These are phyloP conservation scores for Naematelia aurantialba DNA, from an alignment of 768 basidiomycete species.

Conservation along the genomic window DNA sequence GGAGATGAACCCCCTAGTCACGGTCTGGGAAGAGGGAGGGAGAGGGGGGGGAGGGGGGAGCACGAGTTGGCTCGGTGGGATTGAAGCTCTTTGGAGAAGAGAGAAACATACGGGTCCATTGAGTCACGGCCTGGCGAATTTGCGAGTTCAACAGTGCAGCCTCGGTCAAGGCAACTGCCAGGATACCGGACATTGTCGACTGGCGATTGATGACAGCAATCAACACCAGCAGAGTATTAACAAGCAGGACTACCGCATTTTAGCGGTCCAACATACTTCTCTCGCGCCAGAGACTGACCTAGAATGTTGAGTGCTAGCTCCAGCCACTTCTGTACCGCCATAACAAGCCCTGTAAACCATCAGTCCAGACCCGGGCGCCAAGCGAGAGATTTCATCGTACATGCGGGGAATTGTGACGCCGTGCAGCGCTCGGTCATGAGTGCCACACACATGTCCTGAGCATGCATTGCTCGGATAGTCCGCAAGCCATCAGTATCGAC, in stretches of 20 bases:
- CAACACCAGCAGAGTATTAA: conserved; percentile 21
- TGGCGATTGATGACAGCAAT: conserved; percentile 15
- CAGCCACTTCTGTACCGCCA: conserved; percentile 21
- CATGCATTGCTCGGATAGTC: conserved; percentile 23
- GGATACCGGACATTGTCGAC: conserved; percentile 12
- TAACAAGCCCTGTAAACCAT: conserved; percentile 9
- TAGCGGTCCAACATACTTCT: background rate
- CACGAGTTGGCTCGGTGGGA: background rate
- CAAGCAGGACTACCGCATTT: background rate
- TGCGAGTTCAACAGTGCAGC: conserved; percentile 5
- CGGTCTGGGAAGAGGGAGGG: too few relatives aligned
- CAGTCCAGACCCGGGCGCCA: background rate
- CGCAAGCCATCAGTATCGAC: conserved; percentile 17
- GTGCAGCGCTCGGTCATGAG: conserved; percentile 13
- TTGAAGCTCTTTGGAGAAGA: too few relatives aligned
- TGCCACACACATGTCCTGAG: conserved; percentile 6
- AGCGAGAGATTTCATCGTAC: too few relatives aligned
- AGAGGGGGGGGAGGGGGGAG: too few relatives aligned
- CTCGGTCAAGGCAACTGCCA: conserved; percentile 17
- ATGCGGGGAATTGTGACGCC: conserved; percentile 20
- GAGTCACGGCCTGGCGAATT: conserved; percentile 1
- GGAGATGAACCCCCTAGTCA: too few relatives aligned
- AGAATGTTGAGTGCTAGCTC: conserved; percentile 16
- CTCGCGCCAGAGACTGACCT: background rate
- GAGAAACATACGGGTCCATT: conserved; percentile 15